Evolutionary conservation across 768 basidiomycete species (phyloP), one percentile per base, ranked within the genome.

Genomic region (Podaxis mareebaensis): DNA sequence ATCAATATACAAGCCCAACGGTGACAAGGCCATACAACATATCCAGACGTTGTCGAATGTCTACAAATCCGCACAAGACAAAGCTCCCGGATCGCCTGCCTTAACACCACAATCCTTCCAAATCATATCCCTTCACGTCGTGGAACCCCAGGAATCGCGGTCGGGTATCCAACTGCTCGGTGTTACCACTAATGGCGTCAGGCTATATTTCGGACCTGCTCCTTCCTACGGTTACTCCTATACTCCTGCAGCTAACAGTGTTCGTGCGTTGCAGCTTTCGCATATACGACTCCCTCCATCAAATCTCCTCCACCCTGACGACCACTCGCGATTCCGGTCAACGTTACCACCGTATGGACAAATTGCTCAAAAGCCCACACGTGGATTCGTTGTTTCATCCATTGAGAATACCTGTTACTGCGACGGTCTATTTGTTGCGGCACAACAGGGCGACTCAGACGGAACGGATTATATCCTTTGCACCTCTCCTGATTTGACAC

Each of bases 271-370:
- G 40, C 85, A 90, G 66, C 82, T 96, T 38, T 71, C 84, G 40
- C 93, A 96, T 71, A 87, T 96, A 46, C 87, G 94, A 64, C 78
- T 93, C 26, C 90, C 92, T 42, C 92, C 91, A 1, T 75, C 83
- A 46, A 90, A 88, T 73, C 78, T 93, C 33, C 83, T 89, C 44
- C 91, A 93, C 69, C 91, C 91, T 7, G 91, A 91, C 70, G 87
- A 90, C 68, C 82, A 87, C 66, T 77, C 80, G 26, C 80, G 78
- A 58, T 81, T 81, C 67, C 82, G 82, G 26, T 79, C 85, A 6
- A 66, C 78, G 33, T 68, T 76, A 7, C 67, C 80, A 10, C 75
- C 78, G n/a, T 91, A 88, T 67, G 81, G 78, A 33, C 85, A 83
- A 67, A 69, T 73, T 3, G 79, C 79, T 48, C 73, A 77, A 13